Evolutionary conservation across 306 rosid species (phyloP).

Genomic region (Casuarina cunninghamiana): DNA sequence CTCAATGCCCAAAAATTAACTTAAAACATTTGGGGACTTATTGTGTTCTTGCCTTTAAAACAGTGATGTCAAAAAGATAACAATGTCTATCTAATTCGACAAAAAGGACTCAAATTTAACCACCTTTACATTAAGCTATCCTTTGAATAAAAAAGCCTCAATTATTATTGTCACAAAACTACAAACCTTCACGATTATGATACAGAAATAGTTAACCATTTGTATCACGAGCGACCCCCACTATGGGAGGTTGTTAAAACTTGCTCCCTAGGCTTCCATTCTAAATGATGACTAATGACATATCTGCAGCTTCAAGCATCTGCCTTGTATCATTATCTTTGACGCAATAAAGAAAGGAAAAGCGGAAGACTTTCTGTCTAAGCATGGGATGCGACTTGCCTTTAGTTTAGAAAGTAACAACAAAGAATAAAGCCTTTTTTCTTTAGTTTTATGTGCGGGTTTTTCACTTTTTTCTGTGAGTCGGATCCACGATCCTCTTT

Average conservation of each 20-base stretch:
- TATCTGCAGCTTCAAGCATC: constrained; percentile 30
- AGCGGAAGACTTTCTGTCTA: not conserved
- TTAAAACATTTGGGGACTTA: no score
- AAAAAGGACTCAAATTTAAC: no score
- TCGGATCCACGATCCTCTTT: not conserved
- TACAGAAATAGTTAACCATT: not conserved
- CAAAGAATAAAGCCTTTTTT: not conserved
- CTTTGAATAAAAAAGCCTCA: not conserved
- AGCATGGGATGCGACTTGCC: not conserved
- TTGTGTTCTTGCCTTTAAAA: no score
- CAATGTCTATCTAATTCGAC: no score
- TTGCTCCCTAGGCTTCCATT: constrained; percentile 25
- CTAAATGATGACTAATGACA: constrained; percentile 20
- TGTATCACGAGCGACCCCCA: not conserved
- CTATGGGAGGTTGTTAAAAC: not conserved
- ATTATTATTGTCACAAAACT: not conserved
- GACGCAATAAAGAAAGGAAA: constrained; percentile 12
- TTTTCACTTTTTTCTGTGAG: not conserved
- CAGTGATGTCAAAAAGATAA: no score
- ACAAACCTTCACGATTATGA: not conserved
- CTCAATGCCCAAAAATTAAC: no score
- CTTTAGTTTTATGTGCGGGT: not conserved
- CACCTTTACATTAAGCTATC: no score
- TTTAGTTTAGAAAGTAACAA: not conserved
- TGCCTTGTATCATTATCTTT: constrained; percentile 7